These are phyloP conservation scores for Cubamyces sp. DNA, from an alignment of 768 basidiomycete genomes.

Conservation along the genomic window DNA sequence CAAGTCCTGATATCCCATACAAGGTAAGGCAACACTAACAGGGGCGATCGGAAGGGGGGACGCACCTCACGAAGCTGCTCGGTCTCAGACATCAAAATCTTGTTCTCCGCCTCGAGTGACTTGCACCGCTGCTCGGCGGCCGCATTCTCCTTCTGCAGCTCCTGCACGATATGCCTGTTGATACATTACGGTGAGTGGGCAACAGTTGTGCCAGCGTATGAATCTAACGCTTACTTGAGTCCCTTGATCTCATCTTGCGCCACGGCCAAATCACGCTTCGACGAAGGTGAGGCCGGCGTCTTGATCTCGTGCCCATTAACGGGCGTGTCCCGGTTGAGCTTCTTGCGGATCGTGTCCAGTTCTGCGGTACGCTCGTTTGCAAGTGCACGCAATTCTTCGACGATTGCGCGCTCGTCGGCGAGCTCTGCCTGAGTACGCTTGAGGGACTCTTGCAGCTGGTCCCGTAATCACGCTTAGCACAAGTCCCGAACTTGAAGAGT, in stretches of 20 bases:
- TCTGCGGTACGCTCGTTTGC: conserved; percentile 50
- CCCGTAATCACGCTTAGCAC: background rate
- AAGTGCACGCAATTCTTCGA: conserved; percentile 36
- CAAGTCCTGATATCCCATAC: conserved; percentile 56
- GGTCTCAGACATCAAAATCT: conserved; percentile 63
- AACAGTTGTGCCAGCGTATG: conserved; percentile 8
- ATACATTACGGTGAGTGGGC: background rate
- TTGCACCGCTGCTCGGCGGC: conserved; percentile 64
- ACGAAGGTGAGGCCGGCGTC: conserved; percentile 36
- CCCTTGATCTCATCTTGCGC: conserved; percentile 75
- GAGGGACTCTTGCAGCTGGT: conserved; percentile 27
- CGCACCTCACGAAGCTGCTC: conserved; percentile 75
- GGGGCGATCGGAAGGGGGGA: background rate
- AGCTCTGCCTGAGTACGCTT: conserved; percentile 38
- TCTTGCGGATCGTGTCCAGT: conserved; percentile 61
- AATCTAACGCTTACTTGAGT: conserved; percentile 61
- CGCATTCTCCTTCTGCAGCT: conserved; percentile 82
- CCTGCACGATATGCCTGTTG: conserved; percentile 81
- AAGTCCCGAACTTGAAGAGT: no score
- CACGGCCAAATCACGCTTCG: conserved; percentile 55
- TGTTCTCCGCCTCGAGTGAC: conserved; percentile 78
- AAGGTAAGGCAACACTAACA: background rate
- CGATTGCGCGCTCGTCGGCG: conserved; percentile 36
- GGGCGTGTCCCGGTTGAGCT: conserved; percentile 58
- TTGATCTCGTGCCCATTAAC: conserved; percentile 46